Conservation (phyloP, 1,284 basidiomycete species). For the Porphyrellus sp. region DNA sequence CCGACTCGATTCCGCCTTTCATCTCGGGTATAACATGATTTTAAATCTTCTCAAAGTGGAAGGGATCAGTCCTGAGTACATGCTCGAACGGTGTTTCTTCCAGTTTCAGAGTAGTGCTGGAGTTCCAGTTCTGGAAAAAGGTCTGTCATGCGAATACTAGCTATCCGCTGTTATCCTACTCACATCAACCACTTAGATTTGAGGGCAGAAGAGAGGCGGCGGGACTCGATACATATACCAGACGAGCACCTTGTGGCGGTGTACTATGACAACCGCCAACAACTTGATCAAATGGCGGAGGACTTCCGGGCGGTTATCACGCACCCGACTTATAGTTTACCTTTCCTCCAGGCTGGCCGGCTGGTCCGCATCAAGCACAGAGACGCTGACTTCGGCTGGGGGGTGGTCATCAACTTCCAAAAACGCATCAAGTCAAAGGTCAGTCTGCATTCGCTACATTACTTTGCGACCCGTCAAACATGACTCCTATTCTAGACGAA, state of each 20-base stretch:
- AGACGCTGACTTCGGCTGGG: conserved; percentile 95
- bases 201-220: conserved; percentile 67
- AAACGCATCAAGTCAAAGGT: conserved; percentile 80
- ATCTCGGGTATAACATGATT: conserved; percentile 99
- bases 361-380: conserved; percentile 87
- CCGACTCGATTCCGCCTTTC: conserved; percentile 96
- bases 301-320: conserved; percentile 93
- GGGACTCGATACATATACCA: conserved; percentile 68
- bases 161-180: neutral
- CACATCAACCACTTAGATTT: conserved; percentile 53
- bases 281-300: conserved; percentile 82
- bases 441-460: conserved; percentile 11
- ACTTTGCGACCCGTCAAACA: neutral
- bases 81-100: conserved; percentile 97
- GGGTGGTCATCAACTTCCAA: conserved; percentile 88
- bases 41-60: conserved; percentile 99
- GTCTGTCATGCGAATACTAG: conserved; percentile 44
- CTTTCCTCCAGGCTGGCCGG: conserved; percentile 91
- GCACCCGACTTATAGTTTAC: conserved; percentile 90
- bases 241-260: conserved; percentile 84
- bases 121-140: conserved; percentile 84
- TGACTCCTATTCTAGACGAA: conserved; percentile 19
- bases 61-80: conserved; percentile 96
- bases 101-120: conserved; percentile 95
- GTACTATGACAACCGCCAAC: conserved; percentile 90